Evolutionary conservation across 2,329 filamentous ascomycete genomes (phyloP).

Genomic region (Pseudohalonectria lignicola): DNA sequence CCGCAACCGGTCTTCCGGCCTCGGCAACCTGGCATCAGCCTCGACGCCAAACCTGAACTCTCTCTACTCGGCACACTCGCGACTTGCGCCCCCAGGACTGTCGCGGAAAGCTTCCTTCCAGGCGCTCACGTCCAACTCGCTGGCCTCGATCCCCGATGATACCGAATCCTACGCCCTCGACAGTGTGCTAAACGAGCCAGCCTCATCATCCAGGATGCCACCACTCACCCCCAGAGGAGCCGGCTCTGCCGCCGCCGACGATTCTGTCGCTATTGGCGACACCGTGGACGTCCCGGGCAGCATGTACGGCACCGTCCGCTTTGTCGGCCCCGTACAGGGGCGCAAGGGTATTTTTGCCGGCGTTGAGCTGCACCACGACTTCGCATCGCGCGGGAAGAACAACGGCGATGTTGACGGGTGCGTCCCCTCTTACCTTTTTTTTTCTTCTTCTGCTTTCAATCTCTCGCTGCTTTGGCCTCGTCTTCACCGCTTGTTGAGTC

Average conservation of each 20-base stretch:
- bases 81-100: conserved; percentile 34
- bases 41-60: conserved; percentile 50
- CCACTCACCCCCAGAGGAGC: conserved; percentile 44
- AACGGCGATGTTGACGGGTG: conserved; percentile 93
- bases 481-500: too few species aligned
- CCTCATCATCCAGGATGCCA: conserved; percentile 29
- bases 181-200: conserved; percentile 28
- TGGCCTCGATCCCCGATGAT: conserved; percentile 57
- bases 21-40: conserved; percentile 29
- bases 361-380: conserved; percentile 76
- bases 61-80: conserved; percentile 37
- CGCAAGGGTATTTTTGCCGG: conserved; percentile 90
- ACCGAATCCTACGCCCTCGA: conserved; percentile 51
- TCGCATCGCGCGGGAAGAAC: conserved; percentile 81
- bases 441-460: conserved; percentile 3
- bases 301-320: conserved; percentile 85
- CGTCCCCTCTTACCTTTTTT: conserved; percentile 16
- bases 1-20: conserved; percentile 17
- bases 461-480: too few species aligned
- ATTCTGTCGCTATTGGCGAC: conserved; percentile 63
- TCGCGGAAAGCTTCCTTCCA: conserved; percentile 63
- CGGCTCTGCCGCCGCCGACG: conserved; percentile 31
- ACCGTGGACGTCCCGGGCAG: conserved; percentile 83
- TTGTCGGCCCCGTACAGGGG: conserved; percentile 74
- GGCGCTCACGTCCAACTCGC: conserved; percentile 52